Base-by-base conservation (phyloP, 192 early-diverging fungal genomes). In the Backusella macrospora region DNA sequence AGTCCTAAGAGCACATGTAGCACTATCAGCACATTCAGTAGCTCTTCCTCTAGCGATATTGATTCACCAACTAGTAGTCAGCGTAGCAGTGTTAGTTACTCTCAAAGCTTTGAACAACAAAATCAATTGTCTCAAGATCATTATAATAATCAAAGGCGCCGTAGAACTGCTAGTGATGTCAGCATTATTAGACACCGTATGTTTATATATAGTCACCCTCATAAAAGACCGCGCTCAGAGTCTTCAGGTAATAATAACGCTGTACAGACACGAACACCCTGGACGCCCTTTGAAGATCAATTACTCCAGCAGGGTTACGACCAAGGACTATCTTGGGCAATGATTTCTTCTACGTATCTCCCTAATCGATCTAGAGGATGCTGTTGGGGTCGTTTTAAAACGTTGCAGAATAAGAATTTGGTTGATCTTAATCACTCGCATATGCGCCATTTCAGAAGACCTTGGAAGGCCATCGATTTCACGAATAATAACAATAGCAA, bases 271-370 rank as follows among this genome's bases (percentile, higher is more conserved):
- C 49, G 74, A 75, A 62, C 68, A 6, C 74, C 74, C 26, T 75
- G 74, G 74, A 62, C 67, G 23, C 68, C 74, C 14, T 68, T 69
- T 39, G 74, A 75, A 70, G 74, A 75, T 62, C 67, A 75, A 18
- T 49, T 75, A 29, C 48, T 75, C 15, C 74, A 68, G 23, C 66
- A 75, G 69, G 74, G 74, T 21, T 75, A 75, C 62, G 68, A 75
- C 29, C 74, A 75, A 70, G 74, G 74, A 47, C 29, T 75, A n/a
- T 75, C 74, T 63, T 75, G 74, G 74, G 68, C 74, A n/a, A 62
- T 75, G 68, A 75, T 75, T 42, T 75, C 74, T 44, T 68, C 74
- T 18, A 75, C 55, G n/a, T 75, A 75, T 70, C 67, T 75, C 14
- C 74, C 74, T 26, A 67, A 70, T 64, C 67, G 74, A 46, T 75